These are phyloP conservation scores for Panus rudis DNA, from an alignment of 768 basidiomycete species.

Conservation along the genomic window DNA sequence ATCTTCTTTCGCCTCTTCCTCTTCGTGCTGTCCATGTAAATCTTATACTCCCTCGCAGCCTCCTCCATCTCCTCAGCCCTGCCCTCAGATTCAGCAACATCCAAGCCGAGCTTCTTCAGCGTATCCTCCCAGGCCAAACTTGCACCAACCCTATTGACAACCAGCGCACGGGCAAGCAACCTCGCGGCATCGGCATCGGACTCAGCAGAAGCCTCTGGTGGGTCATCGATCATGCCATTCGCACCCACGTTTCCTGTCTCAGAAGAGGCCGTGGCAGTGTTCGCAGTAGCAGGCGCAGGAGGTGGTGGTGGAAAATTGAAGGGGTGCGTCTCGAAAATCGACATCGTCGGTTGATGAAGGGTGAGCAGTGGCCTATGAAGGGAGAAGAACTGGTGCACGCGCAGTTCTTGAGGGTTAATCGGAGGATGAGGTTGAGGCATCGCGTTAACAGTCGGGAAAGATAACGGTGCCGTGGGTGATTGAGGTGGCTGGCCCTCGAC, in stretches of 20 bases:
- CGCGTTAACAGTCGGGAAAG: conserved; percentile 1
- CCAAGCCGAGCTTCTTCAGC: conserved; percentile 57
- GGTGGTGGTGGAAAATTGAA: conserved; percentile 11
- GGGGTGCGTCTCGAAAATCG: conserved; percentile 39
- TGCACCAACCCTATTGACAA: conserved; percentile 57
- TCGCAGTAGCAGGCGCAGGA: neutral
- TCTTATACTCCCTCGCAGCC: conserved; percentile 55
- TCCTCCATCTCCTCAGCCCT: conserved; percentile 45
- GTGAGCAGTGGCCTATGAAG: conserved; percentile 74
- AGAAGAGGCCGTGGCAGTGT: conserved; percentile 1
- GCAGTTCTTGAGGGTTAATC: conserved; percentile 61
- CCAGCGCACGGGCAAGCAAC: conserved; percentile 68
- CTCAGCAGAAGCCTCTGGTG: conserved; percentile 48
- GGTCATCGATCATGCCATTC: conserved; percentile 39
- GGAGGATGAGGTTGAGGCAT: conserved; percentile 38
- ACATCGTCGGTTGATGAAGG: conserved; percentile 50
- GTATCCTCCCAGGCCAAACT: conserved; percentile 64
- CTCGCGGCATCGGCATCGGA: conserved; percentile 77
- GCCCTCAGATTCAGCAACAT: conserved; percentile 35
- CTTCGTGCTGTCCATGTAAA: conserved; percentile 74
- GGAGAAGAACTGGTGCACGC: conserved; percentile 80
- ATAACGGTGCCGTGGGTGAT: neutral
- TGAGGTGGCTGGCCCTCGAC: conserved; percentile 1
- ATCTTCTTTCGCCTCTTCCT: conserved; percentile 90
- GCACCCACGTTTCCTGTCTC: conserved; percentile 18